Percentiles rank a stretch among this genome's conserved stretches.
These are phyloP conservation scores for Phytophthora brassicae DNA, from an alignment of 352 stramenopile species.

Conservation along the genomic window DNA sequence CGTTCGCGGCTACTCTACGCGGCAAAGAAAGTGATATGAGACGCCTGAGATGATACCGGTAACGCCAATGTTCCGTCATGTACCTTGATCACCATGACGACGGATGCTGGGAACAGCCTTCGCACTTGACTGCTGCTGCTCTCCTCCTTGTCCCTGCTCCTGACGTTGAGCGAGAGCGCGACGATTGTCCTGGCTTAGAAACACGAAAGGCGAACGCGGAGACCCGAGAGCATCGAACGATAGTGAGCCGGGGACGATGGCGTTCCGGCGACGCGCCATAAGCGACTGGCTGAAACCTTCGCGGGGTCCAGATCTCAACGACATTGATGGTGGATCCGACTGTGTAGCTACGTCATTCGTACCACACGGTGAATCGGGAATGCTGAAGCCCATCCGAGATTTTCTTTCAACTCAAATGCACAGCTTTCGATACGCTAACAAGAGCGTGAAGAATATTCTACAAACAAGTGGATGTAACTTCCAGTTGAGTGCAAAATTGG, in stretches of 20 bases:
- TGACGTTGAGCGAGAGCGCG: slow-evolving; percentile 35
- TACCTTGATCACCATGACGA: slow-evolving; percentile 23
- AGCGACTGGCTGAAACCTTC: slow-evolving; percentile 29
- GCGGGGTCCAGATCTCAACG: slow-evolving; percentile 12
- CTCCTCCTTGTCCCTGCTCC: slow-evolving; percentile 29
- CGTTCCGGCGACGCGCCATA: slow-evolving; percentile 51
- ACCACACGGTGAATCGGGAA: slow-evolving; percentile 51
- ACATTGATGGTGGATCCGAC: background rate
- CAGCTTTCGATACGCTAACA: slow-evolving; percentile 8
- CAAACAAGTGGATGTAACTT: slow-evolving; percentile 14
- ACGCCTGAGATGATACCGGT: slow-evolving; percentile 4
- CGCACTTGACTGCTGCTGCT: background rate
- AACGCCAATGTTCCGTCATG: slow-evolving; percentile 9
- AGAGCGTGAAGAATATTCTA: slow-evolving; percentile 25
- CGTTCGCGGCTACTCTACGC: slow-evolving; percentile 12
- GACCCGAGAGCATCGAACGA: slow-evolving; percentile 46
- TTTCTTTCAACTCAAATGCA: background rate
- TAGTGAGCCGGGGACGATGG: slow-evolving; percentile 49
- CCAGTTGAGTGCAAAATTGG: slow-evolving; percentile 23
- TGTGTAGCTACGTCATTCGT: slow-evolving; percentile 20
- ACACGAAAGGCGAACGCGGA: slow-evolving; percentile 43
- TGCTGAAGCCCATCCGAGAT: slow-evolving; percentile 63
- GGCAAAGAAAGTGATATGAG: slow-evolving; percentile 11
- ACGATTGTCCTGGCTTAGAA: slow-evolving; percentile 35
- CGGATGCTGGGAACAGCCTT: slow-evolving; percentile 6